Percentiles rank a stretch among this genome's conserved stretches.
phyloP scores from a whole-genome alignment of 306 rosid genomes.

The Rosa chinensis region DNA sequence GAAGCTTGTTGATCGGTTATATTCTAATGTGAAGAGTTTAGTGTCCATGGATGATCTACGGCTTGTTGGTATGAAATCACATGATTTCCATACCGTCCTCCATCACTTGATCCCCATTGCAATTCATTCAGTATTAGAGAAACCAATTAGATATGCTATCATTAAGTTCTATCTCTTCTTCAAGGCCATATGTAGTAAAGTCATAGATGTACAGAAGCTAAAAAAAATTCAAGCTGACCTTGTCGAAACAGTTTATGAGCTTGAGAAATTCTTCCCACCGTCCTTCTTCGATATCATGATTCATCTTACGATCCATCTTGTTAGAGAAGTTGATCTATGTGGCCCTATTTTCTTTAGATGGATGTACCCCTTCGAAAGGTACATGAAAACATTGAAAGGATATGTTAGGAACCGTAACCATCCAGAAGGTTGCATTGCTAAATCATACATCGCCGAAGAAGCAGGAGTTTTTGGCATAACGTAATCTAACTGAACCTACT shows the following conservation, averaged over 20 bases:
- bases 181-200: background rate
- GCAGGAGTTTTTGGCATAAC: no score
- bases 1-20: no score
- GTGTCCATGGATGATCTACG: no score
- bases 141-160: no score
- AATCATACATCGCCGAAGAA: background rate
- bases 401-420: background rate
- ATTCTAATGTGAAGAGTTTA: background rate
- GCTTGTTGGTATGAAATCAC: no score
- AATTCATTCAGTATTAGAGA: no score
- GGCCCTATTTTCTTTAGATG: background rate
- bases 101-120: no score
- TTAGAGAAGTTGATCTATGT: background rate
- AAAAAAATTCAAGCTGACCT: background rate
- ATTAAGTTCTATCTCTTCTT: background rate
- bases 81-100: no score
- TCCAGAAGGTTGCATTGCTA: background rate
- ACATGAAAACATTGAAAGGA: background rate
- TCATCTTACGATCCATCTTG: background rate
- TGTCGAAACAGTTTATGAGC: background rate
- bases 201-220: background rate
- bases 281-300: background rate
- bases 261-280: background rate
- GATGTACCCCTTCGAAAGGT: slow-evolving; percentile 7
- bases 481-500: no score